A percentile compares a stretch with the other conserved stretches of the same genome.
Evolutionary conservation across 768 basidiomycete genomes (phyloP).

Genomic region (Panaeolus cyanescens): DNA sequence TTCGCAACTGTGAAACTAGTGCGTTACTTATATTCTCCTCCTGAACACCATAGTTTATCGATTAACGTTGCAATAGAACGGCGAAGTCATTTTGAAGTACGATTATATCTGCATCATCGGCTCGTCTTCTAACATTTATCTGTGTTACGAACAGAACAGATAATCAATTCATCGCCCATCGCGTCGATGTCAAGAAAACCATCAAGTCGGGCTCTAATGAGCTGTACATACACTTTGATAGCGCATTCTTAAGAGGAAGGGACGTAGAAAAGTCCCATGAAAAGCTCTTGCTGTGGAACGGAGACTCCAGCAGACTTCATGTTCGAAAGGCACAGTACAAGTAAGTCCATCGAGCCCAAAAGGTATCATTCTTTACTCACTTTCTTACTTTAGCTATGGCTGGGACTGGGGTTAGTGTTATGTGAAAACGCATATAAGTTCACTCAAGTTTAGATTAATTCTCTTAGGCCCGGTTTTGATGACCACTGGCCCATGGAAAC

Average conservation of each 20-base stretch:
- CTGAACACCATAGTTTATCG: background rate
- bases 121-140: slow-evolving; percentile 2
- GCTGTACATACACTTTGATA: slow-evolving; percentile 70
- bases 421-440: background rate
- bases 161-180: slow-evolving; percentile 84
- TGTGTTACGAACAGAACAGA: slow-evolving; percentile 47
- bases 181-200: slow-evolving; percentile 55
- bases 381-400: slow-evolving; percentile 58
- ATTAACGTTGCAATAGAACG: slow-evolving; percentile 61
- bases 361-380: background rate
- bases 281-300: slow-evolving; percentile 80
- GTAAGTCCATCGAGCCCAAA: slow-evolving; percentile 38
- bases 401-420: slow-evolving; percentile 80
- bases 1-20: slow-evolving; percentile 77
- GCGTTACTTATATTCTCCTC: slow-evolving; percentile 22
- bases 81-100: slow-evolving; percentile 63
- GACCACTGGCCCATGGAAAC: slow-evolving; percentile 89
- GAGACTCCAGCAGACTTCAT: slow-evolving; percentile 87
- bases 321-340: slow-evolving; percentile 95
- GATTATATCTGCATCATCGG: slow-evolving; percentile 7
- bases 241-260: slow-evolving; percentile 79
- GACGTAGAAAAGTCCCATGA: slow-evolving; percentile 67
- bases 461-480: slow-evolving; percentile 75
- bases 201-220: slow-evolving; percentile 64
- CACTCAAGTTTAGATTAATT: background rate